phyloP scores from a whole-genome alignment of 495 filamentous ascomycete species.

The Penicillium canariense region DNA sequence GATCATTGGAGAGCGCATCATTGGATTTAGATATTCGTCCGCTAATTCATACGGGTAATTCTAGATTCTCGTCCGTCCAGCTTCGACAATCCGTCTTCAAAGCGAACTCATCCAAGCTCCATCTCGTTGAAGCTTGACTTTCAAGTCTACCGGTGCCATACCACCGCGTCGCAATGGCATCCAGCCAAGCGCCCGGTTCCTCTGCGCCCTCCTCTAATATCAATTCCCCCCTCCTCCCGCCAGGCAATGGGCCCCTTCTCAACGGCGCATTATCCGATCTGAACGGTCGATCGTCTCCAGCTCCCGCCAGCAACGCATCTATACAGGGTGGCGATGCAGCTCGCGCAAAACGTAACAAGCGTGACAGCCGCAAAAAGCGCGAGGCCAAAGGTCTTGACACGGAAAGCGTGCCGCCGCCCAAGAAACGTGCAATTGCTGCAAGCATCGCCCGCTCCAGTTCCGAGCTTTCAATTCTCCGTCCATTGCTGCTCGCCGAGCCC shows the following conservation, averaged over 20 bases:
- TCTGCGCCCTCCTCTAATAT: constrained; percentile 45
- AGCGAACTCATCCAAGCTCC: background rate
- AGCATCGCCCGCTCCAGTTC: constrained; percentile 34
- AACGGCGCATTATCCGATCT: constrained; percentile 33
- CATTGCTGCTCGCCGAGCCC: constrained; percentile 36
- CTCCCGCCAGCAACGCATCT: constrained; percentile 31
- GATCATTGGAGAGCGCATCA: background rate
- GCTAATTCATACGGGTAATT: background rate
- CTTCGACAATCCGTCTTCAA: background rate
- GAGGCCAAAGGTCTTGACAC: constrained; percentile 62
- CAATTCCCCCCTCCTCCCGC: constrained; percentile 41
- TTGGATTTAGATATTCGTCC: background rate
- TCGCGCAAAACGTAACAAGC: constrained; percentile 47
- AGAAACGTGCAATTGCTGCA: constrained; percentile 36
- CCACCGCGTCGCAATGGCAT: constrained; percentile 34
- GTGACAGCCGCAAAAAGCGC: constrained; percentile 65
- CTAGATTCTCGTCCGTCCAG: background rate
- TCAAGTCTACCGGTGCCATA: background rate
- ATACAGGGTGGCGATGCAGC: constrained; percentile 33
- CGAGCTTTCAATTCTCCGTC: constrained; percentile 32
- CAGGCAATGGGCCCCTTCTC: constrained; percentile 27
- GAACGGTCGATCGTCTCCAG: constrained; percentile 40
- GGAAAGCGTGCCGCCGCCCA: constrained; percentile 35
- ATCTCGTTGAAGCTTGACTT: background rate
- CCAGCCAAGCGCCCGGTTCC: constrained; percentile 36